phyloP scores from a whole-genome alignment of 2,329 filamentous ascomycete species.

The Fulvia fulva region DNA sequence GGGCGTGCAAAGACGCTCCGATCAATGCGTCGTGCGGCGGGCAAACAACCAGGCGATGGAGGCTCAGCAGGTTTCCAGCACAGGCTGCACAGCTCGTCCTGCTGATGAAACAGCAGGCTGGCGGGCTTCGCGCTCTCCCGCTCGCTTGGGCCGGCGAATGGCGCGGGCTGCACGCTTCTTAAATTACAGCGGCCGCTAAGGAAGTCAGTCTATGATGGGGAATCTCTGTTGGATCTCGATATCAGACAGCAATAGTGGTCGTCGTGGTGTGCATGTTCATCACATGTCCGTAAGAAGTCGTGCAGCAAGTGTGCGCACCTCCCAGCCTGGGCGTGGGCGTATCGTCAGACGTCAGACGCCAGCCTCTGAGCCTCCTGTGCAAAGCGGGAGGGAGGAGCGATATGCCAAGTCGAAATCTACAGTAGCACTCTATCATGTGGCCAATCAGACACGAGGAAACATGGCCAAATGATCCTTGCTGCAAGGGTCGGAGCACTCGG shows the following conservation, averaged over 20 bases:
- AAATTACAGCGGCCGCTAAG: conserved; percentile 1
- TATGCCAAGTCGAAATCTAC: background rate
- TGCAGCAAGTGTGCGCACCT: background rate
- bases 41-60: background rate
- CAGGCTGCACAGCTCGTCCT: too few species aligned
- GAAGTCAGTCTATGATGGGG: conserved; percentile 1
- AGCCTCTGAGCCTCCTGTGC: background rate
- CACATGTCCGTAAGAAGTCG: background rate
- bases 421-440: background rate
- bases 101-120: background rate
- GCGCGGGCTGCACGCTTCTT: background rate
- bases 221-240: background rate
- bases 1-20: conserved; percentile 2
- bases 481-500: background rate
- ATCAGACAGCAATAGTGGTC: background rate
- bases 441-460: background rate
- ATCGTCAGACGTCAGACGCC: background rate
- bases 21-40: background rate
- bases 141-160: background rate
- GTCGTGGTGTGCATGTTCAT: background rate
- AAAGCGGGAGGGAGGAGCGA: background rate
- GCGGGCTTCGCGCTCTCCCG: background rate
- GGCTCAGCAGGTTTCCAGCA: background rate
- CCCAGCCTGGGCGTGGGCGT: background rate
- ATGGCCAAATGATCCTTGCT: background rate